Evolutionary conservation across 2,329 filamentous ascomycete genomes (phyloP), one percentile per base, ranked within the genome.

Genomic region (Aureobasidium sp.): DNA sequence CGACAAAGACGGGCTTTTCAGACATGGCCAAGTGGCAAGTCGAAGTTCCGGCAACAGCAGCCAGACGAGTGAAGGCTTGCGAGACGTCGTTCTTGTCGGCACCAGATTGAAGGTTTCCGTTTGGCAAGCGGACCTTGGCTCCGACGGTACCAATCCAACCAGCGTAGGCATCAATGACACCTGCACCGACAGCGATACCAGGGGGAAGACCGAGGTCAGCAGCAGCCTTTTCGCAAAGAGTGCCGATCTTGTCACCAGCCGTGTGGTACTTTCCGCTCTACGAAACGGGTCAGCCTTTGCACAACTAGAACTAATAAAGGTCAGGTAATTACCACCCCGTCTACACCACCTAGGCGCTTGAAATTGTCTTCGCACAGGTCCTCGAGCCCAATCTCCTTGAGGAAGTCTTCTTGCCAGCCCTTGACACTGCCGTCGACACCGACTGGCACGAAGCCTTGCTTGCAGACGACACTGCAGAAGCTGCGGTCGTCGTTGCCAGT

Each of bases 71-170:
- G 71, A 97, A 97, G 6, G 93, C 93, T 75, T 97, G 91, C 2
- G 88, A 84, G n/a, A 94, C 84, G 72, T 96, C 91, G 75, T 96
- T 95, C 71, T 88, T 86, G n/a, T 55, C 51, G 17, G 31, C 49
- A 1, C 89, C 82, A 5, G 82, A 81, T 39, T 82, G 82, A 64
- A 84, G 80, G 71, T 88, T 87, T 62, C 88, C 84, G 62, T 81
- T 77, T 44, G 82, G 81, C 17, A 95, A 83, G 67, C 91, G 84
- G 68, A 97, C 90, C 75, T 97, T 97, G 64, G 94, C 93, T 63
- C 94, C 94, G n/a, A 99, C 94, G 1, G 94, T 97, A 64, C 94
- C 94, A 68, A 99, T 94, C 94, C 94, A 99, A 66, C 94, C 94
- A 64, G 94, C 94, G 71, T 99, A 99, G 20, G 94, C 94, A 74